A percentile compares a stretch with the other conserved stretches of the same genome.
These are phyloP conservation scores for Teunomyces stri DNA, from an alignment of 805 yeast genomes.

Conservation along the genomic window DNA sequence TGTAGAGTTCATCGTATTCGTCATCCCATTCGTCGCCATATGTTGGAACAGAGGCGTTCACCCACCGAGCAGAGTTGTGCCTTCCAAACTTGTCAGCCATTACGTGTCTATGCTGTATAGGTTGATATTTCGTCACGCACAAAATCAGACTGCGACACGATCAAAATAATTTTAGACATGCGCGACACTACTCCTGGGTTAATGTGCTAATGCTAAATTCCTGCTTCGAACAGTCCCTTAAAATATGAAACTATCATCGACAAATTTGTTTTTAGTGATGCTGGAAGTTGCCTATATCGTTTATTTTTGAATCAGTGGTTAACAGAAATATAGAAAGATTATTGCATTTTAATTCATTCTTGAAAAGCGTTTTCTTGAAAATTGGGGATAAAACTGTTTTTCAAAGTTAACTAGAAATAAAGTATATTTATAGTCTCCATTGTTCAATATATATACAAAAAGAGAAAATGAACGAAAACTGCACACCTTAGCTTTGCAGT, in stretches of 20 bases:
- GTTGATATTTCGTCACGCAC: neutral
- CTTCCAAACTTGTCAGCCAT: slow-evolving; percentile 39
- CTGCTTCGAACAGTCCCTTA: neutral
- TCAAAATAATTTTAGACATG: neutral
- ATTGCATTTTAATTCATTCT: too few species aligned
- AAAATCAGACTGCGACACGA: neutral
- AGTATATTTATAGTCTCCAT: too few species aligned
- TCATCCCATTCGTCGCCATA: slow-evolving; percentile 45
- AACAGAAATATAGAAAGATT: too few species aligned
- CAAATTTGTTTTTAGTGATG: neutral
- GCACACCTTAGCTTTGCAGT: neutral
- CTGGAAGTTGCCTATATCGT: too few species aligned
- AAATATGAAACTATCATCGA: neutral
- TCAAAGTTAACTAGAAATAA: too few species aligned
- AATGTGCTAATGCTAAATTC: neutral
- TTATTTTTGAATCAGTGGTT: too few species aligned
- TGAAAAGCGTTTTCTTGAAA: too few species aligned
- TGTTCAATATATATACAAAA: too few species aligned
- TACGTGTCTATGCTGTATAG: neutral
- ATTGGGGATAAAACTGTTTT: too few species aligned
- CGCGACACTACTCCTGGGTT: neutral
- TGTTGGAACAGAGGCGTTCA: slow-evolving; percentile 39
- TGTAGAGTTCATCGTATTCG: slow-evolving; percentile 17
- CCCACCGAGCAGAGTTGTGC: slow-evolving; percentile 45
- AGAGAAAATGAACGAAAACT: too few species aligned